Evolutionary conservation across 2,329 filamentous ascomycete species (phyloP), one percentile per base, ranked within the genome.

Genomic region (Paecilomyces fulvus): DNA sequence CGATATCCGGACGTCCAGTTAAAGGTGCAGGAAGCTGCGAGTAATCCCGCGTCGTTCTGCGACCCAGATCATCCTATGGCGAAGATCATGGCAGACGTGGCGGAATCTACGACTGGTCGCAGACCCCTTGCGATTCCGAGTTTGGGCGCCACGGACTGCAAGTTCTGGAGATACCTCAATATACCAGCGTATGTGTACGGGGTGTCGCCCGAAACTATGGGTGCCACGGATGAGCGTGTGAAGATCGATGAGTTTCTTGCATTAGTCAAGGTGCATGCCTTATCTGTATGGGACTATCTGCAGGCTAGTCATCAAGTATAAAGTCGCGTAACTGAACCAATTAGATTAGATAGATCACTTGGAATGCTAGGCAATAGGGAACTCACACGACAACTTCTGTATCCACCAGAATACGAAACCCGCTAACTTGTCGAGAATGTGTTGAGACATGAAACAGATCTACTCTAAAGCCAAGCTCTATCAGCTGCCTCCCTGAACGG

Each of bases 91-190:
- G 61, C 66, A 21, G 51, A 61, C 8, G 67, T 69, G 54, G 68
- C 69, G 1, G 60, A 66, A 55, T 53, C 57, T 1, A 56, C 71
- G 3, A 62, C 60, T 6, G 60, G 66, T 12, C 58, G 59, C 28
- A 58, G 56, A 43, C 70, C 72, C 1, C 54, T 70, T 10, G 65
- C 68, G 0, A 72, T 75, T 37, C 70, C 72, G 3, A 68, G 64
- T 8, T 60, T 76, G 33, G 73, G 73, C 10, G 73, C 72, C 1
- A 77, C 74, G 1, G 72, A 75, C 52, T 73, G 70, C 53, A 75
- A 77, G 58, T 70, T 72, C 57, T 76, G 70, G 56, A 61, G 74
- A 14, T 72, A 74, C 58, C 61, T 61, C 8, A 65, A 64, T 1
- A 60, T 75, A 3, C 72, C 72, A 0, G 72, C 70, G 1, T 76